Conservation (phyloP, 2,329 filamentous ascomycete genomes). For the Hypoxylon sp. region DNA sequence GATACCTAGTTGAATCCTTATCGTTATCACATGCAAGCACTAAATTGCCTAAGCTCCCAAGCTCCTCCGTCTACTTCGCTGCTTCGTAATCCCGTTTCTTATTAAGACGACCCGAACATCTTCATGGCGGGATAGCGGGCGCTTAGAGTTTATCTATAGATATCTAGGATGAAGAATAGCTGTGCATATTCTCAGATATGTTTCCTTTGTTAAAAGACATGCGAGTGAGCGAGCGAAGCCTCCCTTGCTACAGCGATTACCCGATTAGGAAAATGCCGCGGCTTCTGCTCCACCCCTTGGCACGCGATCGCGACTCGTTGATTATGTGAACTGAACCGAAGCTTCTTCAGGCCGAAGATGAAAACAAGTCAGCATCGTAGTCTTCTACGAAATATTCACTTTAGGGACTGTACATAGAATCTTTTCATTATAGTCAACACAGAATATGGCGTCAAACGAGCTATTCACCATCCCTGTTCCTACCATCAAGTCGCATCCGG, state of each 20-base stretch:
- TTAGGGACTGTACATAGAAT: not conserved
- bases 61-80: too few relatives aligned
- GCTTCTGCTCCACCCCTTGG: slow-evolving; percentile 15
- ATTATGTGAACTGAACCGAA: slow-evolving; percentile 10
- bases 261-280: slow-evolving; percentile 33
- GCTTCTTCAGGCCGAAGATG: not conserved
- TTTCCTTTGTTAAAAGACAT: not conserved
- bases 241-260: not conserved
- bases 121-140: not conserved
- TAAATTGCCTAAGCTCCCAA: not conserved
- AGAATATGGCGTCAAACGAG: slow-evolving; percentile 51
- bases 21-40: not conserved
- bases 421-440: not conserved
- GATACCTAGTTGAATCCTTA: not conserved
- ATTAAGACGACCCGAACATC: not conserved
- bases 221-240: not conserved
- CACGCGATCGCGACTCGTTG: slow-evolving; percentile 20
- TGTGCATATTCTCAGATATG: too few relatives aligned
- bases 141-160: too few relatives aligned
- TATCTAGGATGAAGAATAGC: too few relatives aligned
- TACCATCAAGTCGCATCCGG: slow-evolving; percentile 59
- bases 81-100: not conserved
- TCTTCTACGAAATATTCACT: not conserved
- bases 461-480: slow-evolving; percentile 73
- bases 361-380: not conserved